Conservation (phyloP, 352 stramenopile genomes). For the Phytophthora syringae region DNA sequence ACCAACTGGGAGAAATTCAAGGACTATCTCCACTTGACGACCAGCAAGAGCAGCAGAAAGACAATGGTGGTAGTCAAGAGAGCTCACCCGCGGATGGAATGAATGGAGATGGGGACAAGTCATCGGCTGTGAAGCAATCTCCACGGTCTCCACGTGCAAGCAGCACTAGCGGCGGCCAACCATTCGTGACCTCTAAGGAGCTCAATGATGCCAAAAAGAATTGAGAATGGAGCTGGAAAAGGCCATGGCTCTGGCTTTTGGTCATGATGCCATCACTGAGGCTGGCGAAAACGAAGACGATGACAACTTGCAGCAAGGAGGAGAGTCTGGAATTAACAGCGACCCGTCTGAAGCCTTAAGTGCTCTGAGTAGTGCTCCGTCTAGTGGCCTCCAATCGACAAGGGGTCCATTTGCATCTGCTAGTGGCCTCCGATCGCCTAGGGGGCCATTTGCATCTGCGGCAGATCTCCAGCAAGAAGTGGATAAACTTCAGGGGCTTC, state of each 20-base stretch:
- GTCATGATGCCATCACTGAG: constrained; percentile 39
- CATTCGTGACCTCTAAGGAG: constrained; percentile 56
- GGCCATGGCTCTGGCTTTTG: constrained; percentile 52
- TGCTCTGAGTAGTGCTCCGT: constrained; percentile 10
- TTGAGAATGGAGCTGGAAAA: constrained; percentile 54
- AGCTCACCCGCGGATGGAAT: constrained; percentile 1
- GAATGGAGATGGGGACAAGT: not conserved
- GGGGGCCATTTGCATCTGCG: constrained; percentile 48
- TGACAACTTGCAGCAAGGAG: not conserved
- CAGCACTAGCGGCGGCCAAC: constrained; percentile 10
- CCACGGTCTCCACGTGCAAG: constrained; percentile 23
- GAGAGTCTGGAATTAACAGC: not conserved
- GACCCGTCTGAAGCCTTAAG: not conserved
- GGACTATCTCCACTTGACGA: constrained; percentile 10
- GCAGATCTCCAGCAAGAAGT: constrained; percentile 52
- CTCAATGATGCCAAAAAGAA: constrained; percentile 50
- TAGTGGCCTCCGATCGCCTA: constrained; percentile 24
- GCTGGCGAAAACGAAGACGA: constrained; percentile 16
- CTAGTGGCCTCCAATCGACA: constrained; percentile 21
- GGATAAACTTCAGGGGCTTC: constrained; percentile 45
- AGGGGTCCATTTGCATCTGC: constrained; percentile 49
- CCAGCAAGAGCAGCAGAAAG: constrained; percentile 28
- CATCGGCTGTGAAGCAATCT: constrained; percentile 7
- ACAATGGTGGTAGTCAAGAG: not conserved
- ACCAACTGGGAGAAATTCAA: constrained; percentile 49